Percentiles rank a stretch among this genome's conserved stretches.
phyloP scores from a whole-genome alignment of 2,329 filamentous ascomycete genomes.

The Sphaerulina musiva region DNA sequence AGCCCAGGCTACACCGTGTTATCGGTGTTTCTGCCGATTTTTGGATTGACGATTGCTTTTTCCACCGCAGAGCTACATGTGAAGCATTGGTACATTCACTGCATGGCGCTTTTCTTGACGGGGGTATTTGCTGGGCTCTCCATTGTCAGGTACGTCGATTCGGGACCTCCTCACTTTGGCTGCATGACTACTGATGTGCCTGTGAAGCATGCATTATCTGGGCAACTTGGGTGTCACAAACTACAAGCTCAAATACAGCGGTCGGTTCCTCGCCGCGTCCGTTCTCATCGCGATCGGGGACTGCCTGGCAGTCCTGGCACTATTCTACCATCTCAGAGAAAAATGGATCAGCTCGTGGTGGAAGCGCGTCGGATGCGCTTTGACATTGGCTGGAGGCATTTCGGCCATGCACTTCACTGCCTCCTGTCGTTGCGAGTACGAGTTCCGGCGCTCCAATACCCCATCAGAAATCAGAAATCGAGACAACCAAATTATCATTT shows the following conservation, averaged over 20 bases:
- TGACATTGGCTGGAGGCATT: conserved; percentile 64
- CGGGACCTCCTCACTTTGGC: background rate
- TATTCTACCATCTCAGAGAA: conserved; percentile 72
- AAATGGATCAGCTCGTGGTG: conserved; percentile 74
- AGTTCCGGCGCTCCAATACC: conserved; percentile 45
- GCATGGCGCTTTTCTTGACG: conserved; percentile 44
- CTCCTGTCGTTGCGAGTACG: conserved; percentile 63
- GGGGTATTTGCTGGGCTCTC: conserved; percentile 66
- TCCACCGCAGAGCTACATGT: conserved; percentile 52
- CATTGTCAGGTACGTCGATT: conserved; percentile 49
- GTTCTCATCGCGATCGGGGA: conserved; percentile 66
- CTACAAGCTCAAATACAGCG: conserved; percentile 59
- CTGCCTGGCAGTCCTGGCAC: conserved; percentile 60
- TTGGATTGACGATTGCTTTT: conserved; percentile 68
- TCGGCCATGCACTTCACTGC: conserved; percentile 90
- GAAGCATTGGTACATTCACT: conserved; percentile 28
- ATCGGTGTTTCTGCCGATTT: conserved; percentile 73
- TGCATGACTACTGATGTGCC: background rate
- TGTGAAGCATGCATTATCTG: conserved; percentile 68
- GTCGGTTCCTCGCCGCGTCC: conserved; percentile 58
- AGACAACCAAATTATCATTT: conserved; percentile 64
- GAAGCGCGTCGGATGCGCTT: conserved; percentile 62
- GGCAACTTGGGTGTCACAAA: conserved; percentile 79
- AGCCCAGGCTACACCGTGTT: conserved; percentile 63
- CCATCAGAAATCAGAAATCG: conserved; percentile 42